phyloP scores from a whole-genome alignment of 345 rosid species.

The Eucalyptus lansdowneana region DNA sequence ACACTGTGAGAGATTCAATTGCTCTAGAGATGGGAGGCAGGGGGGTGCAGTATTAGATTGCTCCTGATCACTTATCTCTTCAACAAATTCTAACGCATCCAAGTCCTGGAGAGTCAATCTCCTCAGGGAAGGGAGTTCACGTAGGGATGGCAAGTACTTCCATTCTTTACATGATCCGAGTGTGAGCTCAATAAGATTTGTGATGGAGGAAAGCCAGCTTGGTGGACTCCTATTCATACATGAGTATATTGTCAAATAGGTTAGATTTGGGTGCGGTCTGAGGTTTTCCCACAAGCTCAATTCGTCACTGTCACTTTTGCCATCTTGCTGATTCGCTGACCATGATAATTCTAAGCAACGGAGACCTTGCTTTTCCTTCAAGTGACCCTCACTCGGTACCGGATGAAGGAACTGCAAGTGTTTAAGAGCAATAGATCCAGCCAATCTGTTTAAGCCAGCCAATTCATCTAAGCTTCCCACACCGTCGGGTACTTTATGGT shows the following conservation, averaged over 20 bases:
- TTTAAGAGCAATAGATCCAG: accelerated
- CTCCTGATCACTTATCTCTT: accelerated
- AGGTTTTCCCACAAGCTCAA: not conserved
- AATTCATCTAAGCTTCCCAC: not conserved
- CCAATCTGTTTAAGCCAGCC: not conserved
- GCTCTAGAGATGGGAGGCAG: accelerated
- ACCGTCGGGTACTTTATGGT: not conserved
- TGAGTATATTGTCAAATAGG: accelerated
- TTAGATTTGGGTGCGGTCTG: not conserved
- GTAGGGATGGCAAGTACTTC: not conserved
- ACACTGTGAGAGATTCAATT: accelerated
- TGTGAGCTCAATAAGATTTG: accelerated
- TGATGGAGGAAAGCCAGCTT: not conserved
- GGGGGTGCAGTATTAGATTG: accelerated
- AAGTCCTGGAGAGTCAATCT: accelerated
- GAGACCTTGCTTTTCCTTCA: accelerated
- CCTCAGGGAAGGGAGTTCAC: not conserved
- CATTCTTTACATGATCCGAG: accelerated
- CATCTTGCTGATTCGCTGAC: accelerated
- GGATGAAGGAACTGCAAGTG: not conserved
- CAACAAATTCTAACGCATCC: not conserved
- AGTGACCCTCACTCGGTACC: accelerated
- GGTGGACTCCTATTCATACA: not conserved
- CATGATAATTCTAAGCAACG: accelerated
- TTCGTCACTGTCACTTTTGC: not conserved